Base-by-base conservation (phyloP, 2,329 filamentous ascomycete genomes). In the Alternaria conjuncta region DNA sequence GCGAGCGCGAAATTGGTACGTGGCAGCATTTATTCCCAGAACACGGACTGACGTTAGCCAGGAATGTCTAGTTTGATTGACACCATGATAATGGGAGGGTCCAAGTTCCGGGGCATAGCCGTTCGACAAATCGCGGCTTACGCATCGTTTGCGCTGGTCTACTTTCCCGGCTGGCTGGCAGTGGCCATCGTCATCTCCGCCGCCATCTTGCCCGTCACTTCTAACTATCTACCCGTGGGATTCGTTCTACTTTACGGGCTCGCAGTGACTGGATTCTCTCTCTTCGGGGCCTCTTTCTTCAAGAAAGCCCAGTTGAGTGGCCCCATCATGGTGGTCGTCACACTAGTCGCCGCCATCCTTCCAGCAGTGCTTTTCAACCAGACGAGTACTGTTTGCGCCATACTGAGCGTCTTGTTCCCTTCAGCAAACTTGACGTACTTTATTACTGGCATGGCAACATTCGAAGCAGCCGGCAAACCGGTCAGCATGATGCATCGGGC, bases 301-400 rank as follows among this genome's bases (percentile, higher is more conserved):
- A 91, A 88, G 71, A 94, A 90, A 75, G 90, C 94, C 0, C 94
- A 97, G 78, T 87, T 97, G 4, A 95, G 92, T 61, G 94, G 95
- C 26, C 94, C 96, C 66, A 88, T 89, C 0, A 86, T 92, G 44
- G 90, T 91, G 9, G 89, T 97, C 25, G 81, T 88, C 18, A 90
- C 88, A 11, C 84, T 97, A 1, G 93, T 91, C 15, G 92, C 97
- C 70, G 83, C 97, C 21, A 90, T 93, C 0, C 94, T 97, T 78
- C 88, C 93, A 15, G 83, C 92, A n/a, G 88, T 86, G 0, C 85
- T 84, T 1, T 88, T 88, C 4, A 83, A 81, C 9, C 36, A 41
- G 8, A 92, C 89, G 1, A 88, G 82, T 2, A 85, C 88, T 1
- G 91, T 95, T 3, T 85, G 87, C 6, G 82, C 92, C 4, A 41